Base-by-base conservation (phyloP, 2,329 filamentous ascomycete species). In the Fusarium protoensiforme region DNA sequence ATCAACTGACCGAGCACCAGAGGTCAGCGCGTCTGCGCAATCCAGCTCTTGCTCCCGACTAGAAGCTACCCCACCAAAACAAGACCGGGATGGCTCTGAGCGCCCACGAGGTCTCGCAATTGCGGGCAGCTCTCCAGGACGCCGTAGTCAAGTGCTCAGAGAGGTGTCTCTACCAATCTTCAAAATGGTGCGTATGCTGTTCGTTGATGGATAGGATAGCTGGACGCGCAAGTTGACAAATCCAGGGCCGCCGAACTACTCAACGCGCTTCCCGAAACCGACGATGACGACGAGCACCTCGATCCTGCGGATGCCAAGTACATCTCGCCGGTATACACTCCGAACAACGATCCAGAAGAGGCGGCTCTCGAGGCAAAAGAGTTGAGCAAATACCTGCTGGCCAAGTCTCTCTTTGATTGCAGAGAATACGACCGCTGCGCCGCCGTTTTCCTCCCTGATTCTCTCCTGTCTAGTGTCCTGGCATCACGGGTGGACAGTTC, bases 351-450 rank as follows among this genome's bases (percentile, higher is more conserved):
- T 77, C 89, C 91, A 1, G 87, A 89, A 65, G 95, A 98, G 85
- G 91, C 92, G 13, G 85, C 87, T 1, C 87, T 97, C 4, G 95
- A 98, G 81, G 89, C 92, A 1, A 91, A 88, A 76, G 96, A 98
- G 82, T 86, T 94, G 36, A 91, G 92, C 83, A 93, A 91, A 78
- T 98, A 96, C 80, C 89, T 98, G 3, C 87, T 98, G 22, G 96
- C 96, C 61, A 98, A 98, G 81, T 93, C 96, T 0, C 92, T 97
- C 75, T 98, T 98, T 80, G 96, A 98, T 82, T 98, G 95, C 77
- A 93, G 94, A 75, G 96, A 99, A 81, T 98, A 92, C 78, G 96
- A 98, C 80, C 93, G 96, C 72, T 98, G 96, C 81, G 93, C 96
- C 33, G 93, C 94, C 60, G 92, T 97, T 41, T 97, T 97, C 79